Conservation (phyloP, 225 moss, liverwort and hornwort species). For the Pseudoscleropodium purum region DNA sequence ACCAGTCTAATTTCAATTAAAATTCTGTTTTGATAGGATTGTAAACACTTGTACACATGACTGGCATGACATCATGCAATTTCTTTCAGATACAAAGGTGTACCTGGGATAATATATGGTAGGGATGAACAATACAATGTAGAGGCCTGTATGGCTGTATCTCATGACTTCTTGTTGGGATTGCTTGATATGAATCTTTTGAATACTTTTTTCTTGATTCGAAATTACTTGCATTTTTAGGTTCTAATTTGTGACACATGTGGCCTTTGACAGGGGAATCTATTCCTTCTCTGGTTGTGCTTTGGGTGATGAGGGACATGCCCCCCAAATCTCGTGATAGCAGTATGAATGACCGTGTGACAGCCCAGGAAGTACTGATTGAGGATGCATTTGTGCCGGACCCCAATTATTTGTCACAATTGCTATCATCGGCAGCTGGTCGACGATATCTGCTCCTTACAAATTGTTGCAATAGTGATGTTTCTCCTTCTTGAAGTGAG, state of each 20-base stretch:
- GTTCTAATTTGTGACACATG: background rate
- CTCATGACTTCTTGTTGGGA: background rate
- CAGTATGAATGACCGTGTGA: conserved; percentile 15
- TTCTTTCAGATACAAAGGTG: background rate
- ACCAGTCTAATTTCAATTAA: background rate
- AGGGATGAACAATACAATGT: background rate
- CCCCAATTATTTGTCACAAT: conserved; percentile 20
- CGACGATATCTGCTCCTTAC: conserved; percentile 30
- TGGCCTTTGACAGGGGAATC: conserved; percentile 52
- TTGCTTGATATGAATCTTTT: background rate
- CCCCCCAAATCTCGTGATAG: conserved; percentile 48
- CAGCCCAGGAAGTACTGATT: conserved; percentile 14
- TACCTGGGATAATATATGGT: background rate
- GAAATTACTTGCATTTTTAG: background rate
- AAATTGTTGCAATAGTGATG: conserved; percentile 38
- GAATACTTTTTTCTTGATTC: background rate
- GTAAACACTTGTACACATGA: background rate
- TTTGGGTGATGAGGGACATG: conserved; percentile 89
- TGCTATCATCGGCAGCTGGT: conserved; percentile 24
- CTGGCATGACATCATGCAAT: background rate
- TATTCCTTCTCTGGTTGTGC: conserved; percentile 73
- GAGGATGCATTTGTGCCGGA: conserved; percentile 43
- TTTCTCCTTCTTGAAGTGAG: conserved; percentile 25
- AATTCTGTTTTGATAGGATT: background rate
- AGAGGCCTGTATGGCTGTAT: background rate